Conservation (phyloP, 2,329 filamentous ascomycete species). For the Colletotrichum orbiculare region DNA sequence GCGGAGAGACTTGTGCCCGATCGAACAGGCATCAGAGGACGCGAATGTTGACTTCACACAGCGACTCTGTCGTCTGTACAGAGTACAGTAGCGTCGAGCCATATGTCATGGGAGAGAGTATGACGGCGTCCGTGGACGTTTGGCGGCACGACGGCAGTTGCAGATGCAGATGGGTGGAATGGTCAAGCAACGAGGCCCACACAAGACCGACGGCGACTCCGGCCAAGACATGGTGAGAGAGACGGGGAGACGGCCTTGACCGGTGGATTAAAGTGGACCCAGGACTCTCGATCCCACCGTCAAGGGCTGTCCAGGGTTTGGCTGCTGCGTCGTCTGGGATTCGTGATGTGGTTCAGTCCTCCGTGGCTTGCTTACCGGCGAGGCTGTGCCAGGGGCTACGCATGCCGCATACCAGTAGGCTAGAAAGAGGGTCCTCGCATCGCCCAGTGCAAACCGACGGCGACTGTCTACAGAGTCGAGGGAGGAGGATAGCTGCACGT, state of each 20-base stretch:
- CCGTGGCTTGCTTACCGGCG: constrained; percentile 35
- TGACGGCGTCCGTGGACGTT: constrained; percentile 7
- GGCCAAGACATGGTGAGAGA: constrained; percentile 29
- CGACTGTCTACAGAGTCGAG: background rate
- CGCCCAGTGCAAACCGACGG: constrained; percentile 8
- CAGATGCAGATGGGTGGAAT: constrained; percentile 26
- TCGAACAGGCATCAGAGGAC: constrained; percentile 22
- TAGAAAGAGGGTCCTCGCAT: constrained; percentile 19
- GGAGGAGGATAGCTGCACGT: constrained; percentile 1
- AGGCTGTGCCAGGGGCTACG: constrained; percentile 35
- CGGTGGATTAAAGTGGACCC: constrained; percentile 29
- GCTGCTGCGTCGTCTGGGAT: constrained; percentile 10
- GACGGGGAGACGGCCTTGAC: constrained; percentile 33
- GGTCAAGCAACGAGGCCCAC: constrained; percentile 23
- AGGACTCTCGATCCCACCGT: constrained; percentile 27
- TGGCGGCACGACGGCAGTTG: constrained; percentile 29
- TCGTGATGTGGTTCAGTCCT: constrained; percentile 33
- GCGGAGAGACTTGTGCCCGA: constrained; percentile 22
- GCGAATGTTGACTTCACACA: constrained; percentile 5
- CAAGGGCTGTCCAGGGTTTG: constrained; percentile 9
- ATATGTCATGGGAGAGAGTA: constrained; percentile 10
- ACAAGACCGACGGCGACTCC: constrained; percentile 36
- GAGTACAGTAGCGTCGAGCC: background rate
- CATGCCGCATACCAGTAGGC: too few relatives aligned
- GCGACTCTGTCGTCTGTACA: too few relatives aligned